Conservation (phyloP, 164 flowering plant genomes). For the Tetrastigma voinierianum region DNA sequence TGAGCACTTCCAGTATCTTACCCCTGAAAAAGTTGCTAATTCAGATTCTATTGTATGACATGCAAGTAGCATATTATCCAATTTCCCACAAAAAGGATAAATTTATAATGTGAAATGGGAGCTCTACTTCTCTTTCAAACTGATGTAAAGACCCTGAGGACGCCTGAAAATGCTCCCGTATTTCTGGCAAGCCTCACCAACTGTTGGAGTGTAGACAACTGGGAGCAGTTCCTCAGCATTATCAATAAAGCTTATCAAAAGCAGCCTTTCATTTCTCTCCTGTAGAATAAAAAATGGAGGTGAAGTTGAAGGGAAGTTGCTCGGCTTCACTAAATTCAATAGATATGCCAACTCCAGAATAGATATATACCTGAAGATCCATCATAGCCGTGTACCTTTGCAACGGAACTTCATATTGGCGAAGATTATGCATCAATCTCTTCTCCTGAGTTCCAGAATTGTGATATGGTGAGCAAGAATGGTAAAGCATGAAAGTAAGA, state of each 20-base stretch:
- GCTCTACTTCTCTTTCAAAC: conserved; percentile 36
- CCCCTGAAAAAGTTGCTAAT: conserved; percentile 43
- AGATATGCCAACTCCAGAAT: neutral
- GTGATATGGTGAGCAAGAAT: conserved; percentile 2
- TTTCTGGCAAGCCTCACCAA: conserved; percentile 59
- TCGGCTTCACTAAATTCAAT: neutral
- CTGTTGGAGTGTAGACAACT: conserved; percentile 81
- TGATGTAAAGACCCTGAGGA: too few species aligned
- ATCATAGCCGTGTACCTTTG: conserved; percentile 63
- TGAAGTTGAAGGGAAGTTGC: too few species aligned
- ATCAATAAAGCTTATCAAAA: conserved; percentile 82
- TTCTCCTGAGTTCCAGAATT: conserved; percentile 40
- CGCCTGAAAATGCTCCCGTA: too few species aligned
- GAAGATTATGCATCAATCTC: conserved; percentile 47
- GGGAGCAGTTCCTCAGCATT: conserved; percentile 85
- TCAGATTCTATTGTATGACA: conserved; percentile 4
- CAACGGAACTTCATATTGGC: conserved; percentile 53
- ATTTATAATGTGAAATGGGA: neutral
- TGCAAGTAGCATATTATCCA: neutral
- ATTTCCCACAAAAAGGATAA: neutral
- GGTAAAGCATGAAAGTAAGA: neutral
- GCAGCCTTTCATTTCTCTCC: conserved; percentile 84
- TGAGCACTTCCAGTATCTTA: conserved; percentile 73
- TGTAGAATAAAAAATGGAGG: conserved; percentile 18
- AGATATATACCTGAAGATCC: conserved; percentile 54